These are phyloP conservation scores for Porpolomopsis calyptriformis DNA, from an alignment of 768 basidiomycete species.

Conservation along the genomic window DNA sequence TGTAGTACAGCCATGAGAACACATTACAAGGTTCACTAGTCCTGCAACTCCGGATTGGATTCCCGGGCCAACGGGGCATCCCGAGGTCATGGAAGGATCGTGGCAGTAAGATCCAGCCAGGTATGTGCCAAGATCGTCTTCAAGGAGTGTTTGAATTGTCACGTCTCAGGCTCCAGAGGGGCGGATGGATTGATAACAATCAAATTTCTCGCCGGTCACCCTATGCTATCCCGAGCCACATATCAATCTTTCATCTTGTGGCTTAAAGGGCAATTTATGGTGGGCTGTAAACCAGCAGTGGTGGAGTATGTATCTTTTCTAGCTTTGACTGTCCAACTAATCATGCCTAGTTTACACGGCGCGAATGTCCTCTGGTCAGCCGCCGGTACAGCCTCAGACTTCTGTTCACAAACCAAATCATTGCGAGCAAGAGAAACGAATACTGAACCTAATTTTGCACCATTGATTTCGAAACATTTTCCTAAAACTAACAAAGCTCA, in stretches of 20 bases:
- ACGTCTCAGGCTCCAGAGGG: not conserved
- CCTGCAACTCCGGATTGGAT: not conserved
- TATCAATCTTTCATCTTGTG: not conserved
- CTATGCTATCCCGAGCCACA: not conserved
- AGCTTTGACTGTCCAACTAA: too few relatives aligned
- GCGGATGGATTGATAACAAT: conserved; percentile 3
- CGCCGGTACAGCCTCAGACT: not conserved
- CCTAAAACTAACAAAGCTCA: not conserved
- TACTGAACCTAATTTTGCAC: too few relatives aligned
- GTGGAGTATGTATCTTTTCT: not conserved
- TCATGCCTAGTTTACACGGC: not conserved
- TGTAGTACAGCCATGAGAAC: not conserved
- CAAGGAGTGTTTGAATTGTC: not conserved
- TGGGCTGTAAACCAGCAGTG: not conserved
- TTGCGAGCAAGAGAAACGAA: not conserved
- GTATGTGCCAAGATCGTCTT: not conserved
- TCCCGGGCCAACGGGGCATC: not conserved
- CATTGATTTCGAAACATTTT: not conserved
- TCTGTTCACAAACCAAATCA: not conserved
- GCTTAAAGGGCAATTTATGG: too few relatives aligned
- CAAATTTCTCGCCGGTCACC: not conserved
- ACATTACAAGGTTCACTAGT: not conserved
- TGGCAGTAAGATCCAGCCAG: not conserved
- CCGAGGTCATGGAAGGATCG: not conserved
- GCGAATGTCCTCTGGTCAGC: not conserved